Conservation (phyloP, 2,329 filamentous ascomycete species). For the Apiospora rasikravindrae region DNA sequence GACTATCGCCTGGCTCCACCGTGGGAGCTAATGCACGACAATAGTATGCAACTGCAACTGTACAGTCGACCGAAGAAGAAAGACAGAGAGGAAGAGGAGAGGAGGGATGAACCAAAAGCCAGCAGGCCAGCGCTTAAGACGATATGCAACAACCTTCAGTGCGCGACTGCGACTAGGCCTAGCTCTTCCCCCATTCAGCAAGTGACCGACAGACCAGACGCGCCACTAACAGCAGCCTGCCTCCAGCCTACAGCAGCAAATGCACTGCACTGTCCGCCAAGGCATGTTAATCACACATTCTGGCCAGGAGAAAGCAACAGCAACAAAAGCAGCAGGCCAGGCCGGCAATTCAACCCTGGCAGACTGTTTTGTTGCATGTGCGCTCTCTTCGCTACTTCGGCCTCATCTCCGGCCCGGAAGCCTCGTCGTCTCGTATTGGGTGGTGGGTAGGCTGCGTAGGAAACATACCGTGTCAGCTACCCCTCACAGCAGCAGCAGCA, state of each 20-base stretch:
- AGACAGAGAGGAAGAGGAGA: background rate
- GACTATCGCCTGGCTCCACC: background rate
- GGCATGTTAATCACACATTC: background rate
- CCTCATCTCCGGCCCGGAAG: background rate
- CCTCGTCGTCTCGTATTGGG: conserved; percentile 1
- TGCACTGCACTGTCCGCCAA: conserved; percentile 7
- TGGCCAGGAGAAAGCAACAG: background rate
- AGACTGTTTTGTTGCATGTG: background rate
- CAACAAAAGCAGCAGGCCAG: conserved; percentile 6
- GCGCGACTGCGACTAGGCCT: background rate
- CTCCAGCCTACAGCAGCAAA: background rate
- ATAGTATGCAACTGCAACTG: background rate
- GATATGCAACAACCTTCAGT: background rate
- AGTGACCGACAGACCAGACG: background rate
- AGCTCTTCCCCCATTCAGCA: background rate
- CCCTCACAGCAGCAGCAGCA: background rate
- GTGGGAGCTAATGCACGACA: conserved; percentile 16
- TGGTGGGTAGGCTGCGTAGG: background rate
- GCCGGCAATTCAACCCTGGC: background rate
- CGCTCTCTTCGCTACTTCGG: background rate
- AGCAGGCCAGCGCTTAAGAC: background rate
- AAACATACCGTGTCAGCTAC: conserved; percentile 3
- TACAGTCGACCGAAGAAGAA: background rate
- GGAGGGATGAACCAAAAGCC: background rate
- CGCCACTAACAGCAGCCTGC: background rate